These are phyloP conservation scores for Fusarium nygamai DNA, from an alignment of 2,329 filamentous ascomycete genomes.

Conservation along the genomic window DNA sequence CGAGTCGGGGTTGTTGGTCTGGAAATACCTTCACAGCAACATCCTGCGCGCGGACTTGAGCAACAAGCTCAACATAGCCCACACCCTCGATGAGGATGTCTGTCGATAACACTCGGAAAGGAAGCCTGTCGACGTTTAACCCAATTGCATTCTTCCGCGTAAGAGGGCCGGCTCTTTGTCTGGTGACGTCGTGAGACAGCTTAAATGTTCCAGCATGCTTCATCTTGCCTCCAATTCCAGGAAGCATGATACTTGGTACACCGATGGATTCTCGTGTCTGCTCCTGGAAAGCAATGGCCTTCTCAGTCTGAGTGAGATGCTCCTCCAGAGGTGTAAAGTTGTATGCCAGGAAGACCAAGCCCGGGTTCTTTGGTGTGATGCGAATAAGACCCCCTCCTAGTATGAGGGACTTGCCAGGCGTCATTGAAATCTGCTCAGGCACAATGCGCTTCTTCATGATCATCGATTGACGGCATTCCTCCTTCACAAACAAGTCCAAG, in stretches of 20 bases:
- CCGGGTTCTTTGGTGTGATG: constrained; percentile 75
- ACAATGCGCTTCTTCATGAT: constrained; percentile 82
- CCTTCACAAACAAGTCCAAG: constrained; percentile 75
- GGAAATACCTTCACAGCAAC: constrained; percentile 28
- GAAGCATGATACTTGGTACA: constrained; percentile 70
- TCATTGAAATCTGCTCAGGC: constrained; percentile 78
- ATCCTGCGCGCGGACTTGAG: constrained; percentile 76
- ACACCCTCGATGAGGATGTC: constrained; percentile 93
- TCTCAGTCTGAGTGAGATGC: constrained; percentile 82
- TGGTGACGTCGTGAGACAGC: constrained; percentile 86
- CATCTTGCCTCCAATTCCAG: constrained; percentile 67
- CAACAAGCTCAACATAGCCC: constrained; percentile 90
- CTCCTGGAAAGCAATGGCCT: constrained; percentile 78
- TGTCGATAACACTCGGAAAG: constrained; percentile 80
- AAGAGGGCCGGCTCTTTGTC: constrained; percentile 76
- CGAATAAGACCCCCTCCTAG: constrained; percentile 83
- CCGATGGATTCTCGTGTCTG: constrained; percentile 66
- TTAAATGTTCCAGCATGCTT: constrained; percentile 78
- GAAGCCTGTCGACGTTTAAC: constrained; percentile 73
- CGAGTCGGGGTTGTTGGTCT: neutral
- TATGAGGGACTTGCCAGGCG: constrained; percentile 81
- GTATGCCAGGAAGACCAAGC: constrained; percentile 79
- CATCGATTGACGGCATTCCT: constrained; percentile 71
- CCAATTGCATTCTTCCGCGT: constrained; percentile 71
- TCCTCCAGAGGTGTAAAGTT: constrained; percentile 82